A percentile compares a stretch with the other conserved stretches of the same genome.
These are phyloP conservation scores for Phytophthora hybrid DNA, from an alignment of 352 stramenopile species.

Conservation along the genomic window DNA sequence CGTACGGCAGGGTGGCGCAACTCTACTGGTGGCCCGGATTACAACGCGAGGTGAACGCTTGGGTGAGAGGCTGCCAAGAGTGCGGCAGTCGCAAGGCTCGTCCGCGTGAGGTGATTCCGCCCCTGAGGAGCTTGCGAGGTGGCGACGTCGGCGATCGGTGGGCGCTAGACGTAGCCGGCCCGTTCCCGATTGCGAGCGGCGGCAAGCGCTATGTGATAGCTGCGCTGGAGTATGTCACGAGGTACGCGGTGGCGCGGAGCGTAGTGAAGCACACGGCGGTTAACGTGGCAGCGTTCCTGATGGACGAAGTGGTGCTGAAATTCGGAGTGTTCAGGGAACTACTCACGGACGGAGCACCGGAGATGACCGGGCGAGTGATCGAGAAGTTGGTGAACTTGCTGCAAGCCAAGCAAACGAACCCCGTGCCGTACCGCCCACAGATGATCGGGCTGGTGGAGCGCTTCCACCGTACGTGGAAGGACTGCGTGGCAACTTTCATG, in stretches of 20 bases:
- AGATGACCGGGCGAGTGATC: neutral
- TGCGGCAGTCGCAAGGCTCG: neutral
- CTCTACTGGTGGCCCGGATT: constrained; percentile 1
- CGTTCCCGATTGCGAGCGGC: too few species aligned
- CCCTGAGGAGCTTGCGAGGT: neutral
- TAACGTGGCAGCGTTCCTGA: too few species aligned
- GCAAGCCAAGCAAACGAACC: too few species aligned
- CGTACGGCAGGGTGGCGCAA: neutral
- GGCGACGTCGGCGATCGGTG: too few species aligned
- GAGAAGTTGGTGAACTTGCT: neutral
- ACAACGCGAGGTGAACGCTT: neutral
- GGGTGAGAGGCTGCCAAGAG: constrained; percentile 3
- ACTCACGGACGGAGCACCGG: neutral
- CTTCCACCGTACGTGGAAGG: constrained; percentile 14
- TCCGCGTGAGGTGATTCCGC: neutral
- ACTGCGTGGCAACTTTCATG: constrained; percentile 6
- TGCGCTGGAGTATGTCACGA: too few species aligned
- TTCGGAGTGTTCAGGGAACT: constrained; percentile 10
- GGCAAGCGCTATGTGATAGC: too few species aligned
- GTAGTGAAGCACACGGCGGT: too few species aligned
- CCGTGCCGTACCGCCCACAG: neutral
- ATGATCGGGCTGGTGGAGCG: constrained; percentile 7
- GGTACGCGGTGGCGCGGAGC: too few species aligned
- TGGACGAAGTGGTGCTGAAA: too few species aligned
- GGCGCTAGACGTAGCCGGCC: too few species aligned